Conservation (phyloP, 345 rosid species). For the Aquilaria sinensis region DNA sequence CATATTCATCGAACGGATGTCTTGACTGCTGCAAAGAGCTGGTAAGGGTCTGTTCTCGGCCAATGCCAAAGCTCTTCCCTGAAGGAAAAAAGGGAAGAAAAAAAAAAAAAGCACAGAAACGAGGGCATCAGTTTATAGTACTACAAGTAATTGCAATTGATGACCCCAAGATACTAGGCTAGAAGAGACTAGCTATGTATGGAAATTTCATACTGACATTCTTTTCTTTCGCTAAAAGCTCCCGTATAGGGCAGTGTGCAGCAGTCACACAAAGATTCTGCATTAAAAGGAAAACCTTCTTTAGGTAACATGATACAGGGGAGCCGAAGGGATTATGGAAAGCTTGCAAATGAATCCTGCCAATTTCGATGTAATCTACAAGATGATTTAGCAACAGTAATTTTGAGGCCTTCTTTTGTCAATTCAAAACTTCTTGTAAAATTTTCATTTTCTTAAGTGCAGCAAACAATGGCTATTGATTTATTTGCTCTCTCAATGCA, state of each 20-base stretch:
- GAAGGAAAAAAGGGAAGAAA: slow-evolving; percentile 2
- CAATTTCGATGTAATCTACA: not conserved
- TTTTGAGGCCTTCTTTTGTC: not conserved
- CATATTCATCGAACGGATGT: slow-evolving; percentile 71
- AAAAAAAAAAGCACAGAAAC: no score
- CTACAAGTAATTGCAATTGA: not conserved
- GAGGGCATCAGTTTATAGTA: not conserved
- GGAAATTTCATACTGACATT: slow-evolving; percentile 42
- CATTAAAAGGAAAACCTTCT: slow-evolving; percentile 14
- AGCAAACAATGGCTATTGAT: no score
- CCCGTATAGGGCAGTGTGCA: slow-evolving; percentile 95
- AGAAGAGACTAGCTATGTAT: not conserved
- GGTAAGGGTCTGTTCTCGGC: slow-evolving; percentile 68
- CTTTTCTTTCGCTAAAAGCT: slow-evolving; percentile 86
- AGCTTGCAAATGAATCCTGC: not conserved
- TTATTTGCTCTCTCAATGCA: no score
- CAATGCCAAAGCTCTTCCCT: slow-evolving; percentile 67
- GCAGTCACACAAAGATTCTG: slow-evolving; percentile 96
- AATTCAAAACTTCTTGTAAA: no score
- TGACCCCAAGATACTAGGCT: not conserved
- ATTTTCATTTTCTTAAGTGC: no score
- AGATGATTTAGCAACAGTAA: not conserved
- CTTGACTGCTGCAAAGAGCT: slow-evolving; percentile 57
- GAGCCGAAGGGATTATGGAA: not conserved
- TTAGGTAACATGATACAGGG: not conserved